phyloP scores from a whole-genome alignment of 306 rosid species.

The Inga leiocalycina region DNA sequence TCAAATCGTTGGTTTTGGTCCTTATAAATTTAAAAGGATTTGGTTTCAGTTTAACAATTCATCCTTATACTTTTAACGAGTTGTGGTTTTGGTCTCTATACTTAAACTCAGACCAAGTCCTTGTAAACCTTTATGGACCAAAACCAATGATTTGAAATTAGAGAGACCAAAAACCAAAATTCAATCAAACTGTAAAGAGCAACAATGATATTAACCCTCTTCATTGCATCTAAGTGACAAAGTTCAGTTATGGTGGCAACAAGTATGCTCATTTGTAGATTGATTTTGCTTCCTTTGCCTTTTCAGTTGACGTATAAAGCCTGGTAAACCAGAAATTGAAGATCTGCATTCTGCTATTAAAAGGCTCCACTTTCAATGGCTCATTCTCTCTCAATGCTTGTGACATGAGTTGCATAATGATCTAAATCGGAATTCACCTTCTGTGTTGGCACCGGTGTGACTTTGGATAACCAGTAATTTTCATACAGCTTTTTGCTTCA shows the following conservation, averaged over 20 bases:
- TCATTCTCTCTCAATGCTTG: neutral
- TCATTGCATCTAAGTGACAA: neutral
- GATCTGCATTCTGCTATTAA: constrained; percentile 31
- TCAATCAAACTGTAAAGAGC: too few species aligned
- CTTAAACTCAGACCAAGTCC: too few species aligned
- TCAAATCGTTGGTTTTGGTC: too few species aligned
- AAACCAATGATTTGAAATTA: too few species aligned
- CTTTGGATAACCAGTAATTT: neutral
- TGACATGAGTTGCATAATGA: neutral
- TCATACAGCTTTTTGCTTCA: neutral
- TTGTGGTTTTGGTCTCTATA: too few species aligned
- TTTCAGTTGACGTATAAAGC: constrained; percentile 1
- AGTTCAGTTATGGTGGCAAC: constrained; percentile 2
- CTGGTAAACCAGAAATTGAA: neutral
- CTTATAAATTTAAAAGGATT: too few species aligned
- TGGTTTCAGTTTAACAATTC: too few species aligned
- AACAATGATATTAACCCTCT: too few species aligned
- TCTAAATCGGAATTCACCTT: neutral
- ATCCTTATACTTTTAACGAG: too few species aligned
- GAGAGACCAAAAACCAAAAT: too few species aligned
- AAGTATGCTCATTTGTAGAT: neutral
- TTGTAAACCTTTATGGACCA: too few species aligned
- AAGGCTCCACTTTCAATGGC: neutral
- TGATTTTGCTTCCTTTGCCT: constrained; percentile 4
- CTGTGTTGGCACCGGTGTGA: neutral